Percentiles rank a stretch among this genome's conserved stretches.
Conservation (phyloP, 2,329 filamentous ascomycete species). For the Penicillium capsulatum region DNA sequence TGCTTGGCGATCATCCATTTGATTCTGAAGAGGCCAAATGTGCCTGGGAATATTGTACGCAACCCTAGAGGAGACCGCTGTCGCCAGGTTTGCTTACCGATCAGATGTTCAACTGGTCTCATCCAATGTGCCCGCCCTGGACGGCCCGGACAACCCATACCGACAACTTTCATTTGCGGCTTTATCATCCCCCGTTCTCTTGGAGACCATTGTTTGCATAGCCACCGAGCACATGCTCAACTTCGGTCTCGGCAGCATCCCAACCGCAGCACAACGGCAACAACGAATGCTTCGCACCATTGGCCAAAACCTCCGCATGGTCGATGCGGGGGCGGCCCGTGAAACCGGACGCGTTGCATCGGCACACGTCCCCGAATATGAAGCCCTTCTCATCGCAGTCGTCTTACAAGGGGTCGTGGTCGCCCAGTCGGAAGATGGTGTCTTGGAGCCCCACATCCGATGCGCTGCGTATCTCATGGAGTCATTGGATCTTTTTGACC, state of each 20-base stretch:
- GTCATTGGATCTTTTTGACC: constrained; percentile 13
- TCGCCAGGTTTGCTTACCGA: background rate
- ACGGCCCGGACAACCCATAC: constrained; percentile 24
- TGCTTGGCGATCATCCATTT: constrained; percentile 9
- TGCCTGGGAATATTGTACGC: constrained; percentile 25
- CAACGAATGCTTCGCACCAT: constrained; percentile 21
- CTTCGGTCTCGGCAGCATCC: constrained; percentile 19
- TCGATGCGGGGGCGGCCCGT: constrained; percentile 3
- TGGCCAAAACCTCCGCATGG: constrained; percentile 14
- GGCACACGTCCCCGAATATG: constrained; percentile 9
- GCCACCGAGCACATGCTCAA: constrained; percentile 26
- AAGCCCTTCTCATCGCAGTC: constrained; percentile 19
- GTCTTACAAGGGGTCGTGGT: constrained; percentile 22
- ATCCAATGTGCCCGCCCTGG: constrained; percentile 21
- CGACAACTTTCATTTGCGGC: constrained; percentile 21
- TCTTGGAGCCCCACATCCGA: constrained; percentile 21
- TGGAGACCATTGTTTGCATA: constrained; percentile 24
- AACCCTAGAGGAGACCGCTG: no score
- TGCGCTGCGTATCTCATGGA: constrained; percentile 23
- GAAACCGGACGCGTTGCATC: constrained; percentile 2
- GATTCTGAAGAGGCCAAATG: constrained; percentile 15
- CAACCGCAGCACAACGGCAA: constrained; percentile 19
- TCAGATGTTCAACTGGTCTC: constrained; percentile 23
- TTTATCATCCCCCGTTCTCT: constrained; percentile 19
- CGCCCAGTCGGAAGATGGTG: constrained; percentile 20